Evolutionary conservation across 306 rosid genomes (phyloP).

Genomic region (Dalbergia cochinchinensis): DNA sequence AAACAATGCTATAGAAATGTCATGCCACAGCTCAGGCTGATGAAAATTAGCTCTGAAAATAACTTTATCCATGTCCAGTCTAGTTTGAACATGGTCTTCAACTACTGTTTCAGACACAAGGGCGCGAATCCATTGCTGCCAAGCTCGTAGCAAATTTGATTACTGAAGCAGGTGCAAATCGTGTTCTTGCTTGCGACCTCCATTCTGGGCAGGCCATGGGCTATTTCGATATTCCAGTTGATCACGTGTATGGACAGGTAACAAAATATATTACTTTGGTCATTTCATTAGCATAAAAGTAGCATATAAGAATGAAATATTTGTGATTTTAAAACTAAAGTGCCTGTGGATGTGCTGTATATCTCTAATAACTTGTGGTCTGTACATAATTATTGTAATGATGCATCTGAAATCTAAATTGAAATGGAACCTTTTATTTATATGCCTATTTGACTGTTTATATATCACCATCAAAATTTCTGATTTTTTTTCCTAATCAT

Average conservation of each 20-base stretch:
- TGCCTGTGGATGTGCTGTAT: neutral
- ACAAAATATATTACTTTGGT: neutral
- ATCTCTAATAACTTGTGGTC: neutral
- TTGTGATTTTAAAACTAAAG: constrained; percentile 21
- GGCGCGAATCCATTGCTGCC: constrained; percentile 99
- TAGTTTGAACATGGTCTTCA: constrained; percentile 30
- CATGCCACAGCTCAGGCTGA: neutral
- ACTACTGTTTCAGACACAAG: constrained; percentile 78
- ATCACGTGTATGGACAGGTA: constrained; percentile 99
- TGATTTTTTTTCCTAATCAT: constrained; percentile 9
- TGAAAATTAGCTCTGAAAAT: constrained; percentile 11
- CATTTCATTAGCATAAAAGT: constrained; percentile 26
- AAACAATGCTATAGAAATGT: constrained; percentile 10
- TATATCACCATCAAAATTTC: constrained; percentile 20
- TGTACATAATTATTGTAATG: constrained; percentile 27
- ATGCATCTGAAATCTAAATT: constrained; percentile 29
- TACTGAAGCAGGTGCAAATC: constrained; percentile 99
- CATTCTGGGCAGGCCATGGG: constrained; percentile 99
- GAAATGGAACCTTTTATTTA: constrained; percentile 4
- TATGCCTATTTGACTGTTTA: constrained; percentile 22
- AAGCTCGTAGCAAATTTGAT: constrained; percentile 98
- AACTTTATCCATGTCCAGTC: constrained; percentile 27
- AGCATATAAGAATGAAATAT: constrained; percentile 10
- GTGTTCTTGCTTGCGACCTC: constrained; percentile 99
- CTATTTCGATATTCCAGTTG: constrained; percentile 97